A percentile compares a stretch with the other conserved stretches of the same genome.
Conservation (phyloP, 2,329 filamentous ascomycete genomes). For the Aspergillus melleus region DNA sequence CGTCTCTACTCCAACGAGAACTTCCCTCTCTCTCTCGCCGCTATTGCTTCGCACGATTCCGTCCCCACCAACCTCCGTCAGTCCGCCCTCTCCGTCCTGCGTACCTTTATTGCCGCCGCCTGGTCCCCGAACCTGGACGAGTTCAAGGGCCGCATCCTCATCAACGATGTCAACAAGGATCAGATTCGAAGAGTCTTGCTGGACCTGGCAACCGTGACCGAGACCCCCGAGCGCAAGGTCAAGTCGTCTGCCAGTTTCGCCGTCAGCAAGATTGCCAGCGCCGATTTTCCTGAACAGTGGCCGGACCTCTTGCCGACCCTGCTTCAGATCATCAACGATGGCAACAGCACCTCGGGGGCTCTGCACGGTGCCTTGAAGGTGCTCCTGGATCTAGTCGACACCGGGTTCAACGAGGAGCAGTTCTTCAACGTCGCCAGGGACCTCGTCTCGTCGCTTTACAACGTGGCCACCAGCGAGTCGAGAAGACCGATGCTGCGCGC, state of each 20-base stretch:
- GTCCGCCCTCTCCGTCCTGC: constrained; percentile 75
- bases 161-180: constrained; percentile 71
- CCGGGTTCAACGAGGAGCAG: constrained; percentile 88
- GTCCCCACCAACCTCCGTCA: constrained; percentile 77
- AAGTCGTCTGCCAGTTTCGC: constrained; percentile 84
- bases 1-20: constrained; percentile 66
- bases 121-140: constrained; percentile 79
- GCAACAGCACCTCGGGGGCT: constrained; percentile 72
- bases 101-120: constrained; percentile 78
- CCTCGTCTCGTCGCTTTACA: constrained; percentile 79
- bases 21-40: constrained; percentile 76
- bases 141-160: constrained; percentile 65
- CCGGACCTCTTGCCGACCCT: constrained; percentile 81
- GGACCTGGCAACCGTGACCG: constrained; percentile 70
- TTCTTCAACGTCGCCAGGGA: constrained; percentile 89
- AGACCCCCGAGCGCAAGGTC: constrained; percentile 76
- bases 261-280: constrained; percentile 89
- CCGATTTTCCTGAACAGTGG: constrained; percentile 95
- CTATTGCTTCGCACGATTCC: constrained; percentile 75
- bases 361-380: constrained; percentile 88
- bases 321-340: constrained; percentile 67
- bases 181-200: constrained; percentile 73
- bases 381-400: constrained; percentile 85
- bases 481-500: constrained; percentile 76
- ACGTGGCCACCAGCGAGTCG: constrained; percentile 73